Evolutionary conservation across 2,329 filamentous ascomycete species (phyloP), one percentile per base, ranked within the genome.

Genomic region (Chrysoporthe puriensis): DNA sequence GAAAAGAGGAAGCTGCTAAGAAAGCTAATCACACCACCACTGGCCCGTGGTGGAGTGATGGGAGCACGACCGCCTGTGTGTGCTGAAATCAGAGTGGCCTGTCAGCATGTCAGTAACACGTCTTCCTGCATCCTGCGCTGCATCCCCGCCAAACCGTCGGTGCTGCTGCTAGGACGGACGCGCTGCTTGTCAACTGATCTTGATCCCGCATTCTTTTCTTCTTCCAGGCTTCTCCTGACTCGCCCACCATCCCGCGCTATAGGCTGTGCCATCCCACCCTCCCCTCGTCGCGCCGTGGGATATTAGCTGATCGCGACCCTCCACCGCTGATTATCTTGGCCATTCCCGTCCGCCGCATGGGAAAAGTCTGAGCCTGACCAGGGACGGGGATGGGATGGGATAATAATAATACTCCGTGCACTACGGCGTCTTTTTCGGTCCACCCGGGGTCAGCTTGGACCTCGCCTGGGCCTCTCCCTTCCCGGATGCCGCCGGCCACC

Each of bases 41-140:
- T 58, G 52, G 40, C 46, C 59, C 44, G 59, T 21, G 42, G 67
- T 69, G 67, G 67, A 61, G 64, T 69, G 67, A 69, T 64, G 21
- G 43, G 42, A 48, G 43, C n/a, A 52, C 54, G 44, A 63, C 40
- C n/a, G 46, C 9, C n/a, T 16, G 36, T 21, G 16, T n/a, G 46
- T 34, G n/a, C 8, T 32, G n/a, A 34, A 26, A 21, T 14, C 26
- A 52, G 52, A 64, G 56, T 62, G 62, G 57, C 57, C 57, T 62
- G 62, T 68, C 54, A 58, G 57, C 14, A 59, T 66, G 63, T 68
- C 63, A 63, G 44, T 62, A 66, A 63, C 66, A 63, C 52, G 44
- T 62, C 52, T 40, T 56, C 9, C 54, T 40, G 26, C 21, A 42
- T n/a, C 18, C 43, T 40, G 40, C 26, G 16, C 42, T 48, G 42